Evolutionary conservation across 2,329 filamentous ascomycete species (phyloP), one percentile per base, ranked within the genome.

Genomic region (Talaromyces islandicus): DNA sequence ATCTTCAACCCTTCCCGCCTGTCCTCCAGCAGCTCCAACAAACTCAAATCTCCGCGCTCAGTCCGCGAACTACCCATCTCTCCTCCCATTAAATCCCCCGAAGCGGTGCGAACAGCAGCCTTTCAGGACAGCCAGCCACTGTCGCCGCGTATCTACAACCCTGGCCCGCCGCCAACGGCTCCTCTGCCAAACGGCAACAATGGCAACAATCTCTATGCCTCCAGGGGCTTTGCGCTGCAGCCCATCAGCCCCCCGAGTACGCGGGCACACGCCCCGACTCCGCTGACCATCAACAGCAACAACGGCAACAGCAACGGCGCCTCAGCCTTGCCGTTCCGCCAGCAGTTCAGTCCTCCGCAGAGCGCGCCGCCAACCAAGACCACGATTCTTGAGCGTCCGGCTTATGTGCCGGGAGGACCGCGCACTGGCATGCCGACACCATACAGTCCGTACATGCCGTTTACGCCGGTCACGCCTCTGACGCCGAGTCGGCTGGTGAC

Each of bases 51-150:
- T 1, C 75, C 71, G 2, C 70, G 70, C 27, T 77, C 50, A 71
- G 73, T 85, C 52, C 81, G 81, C 57, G 83, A 83, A 61, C 74
- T 86, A 41, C 79, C 81, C 61, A 87, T 87, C 65, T 85, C 82
- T 21, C 78, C 81, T 7, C 83, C 84, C 1, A 72, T 85, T 43
- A 71, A 71, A 32, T 79, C 78, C 1, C 77, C 78, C 11, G 77
- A 80, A 17, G 51, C 30, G 9, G 57, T 54, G 11, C 19, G 55
- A 53, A 73, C 76, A 25, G 71, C 72, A 27, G 71, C 74, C 4
- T 80, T 81, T 62, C 72, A 77, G 14, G 78, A 80, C 24, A 78
- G 75, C n/a, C 78, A 81, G n/a, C 81, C 84, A 1, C 74, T 86
- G 4, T 84, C 83, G 1, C 84, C 84, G 9, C 77, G 83, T 48